These are phyloP conservation scores for Naganishia onofrii DNA, from an alignment of 768 basidiomycete species.

Conservation along the genomic window DNA sequence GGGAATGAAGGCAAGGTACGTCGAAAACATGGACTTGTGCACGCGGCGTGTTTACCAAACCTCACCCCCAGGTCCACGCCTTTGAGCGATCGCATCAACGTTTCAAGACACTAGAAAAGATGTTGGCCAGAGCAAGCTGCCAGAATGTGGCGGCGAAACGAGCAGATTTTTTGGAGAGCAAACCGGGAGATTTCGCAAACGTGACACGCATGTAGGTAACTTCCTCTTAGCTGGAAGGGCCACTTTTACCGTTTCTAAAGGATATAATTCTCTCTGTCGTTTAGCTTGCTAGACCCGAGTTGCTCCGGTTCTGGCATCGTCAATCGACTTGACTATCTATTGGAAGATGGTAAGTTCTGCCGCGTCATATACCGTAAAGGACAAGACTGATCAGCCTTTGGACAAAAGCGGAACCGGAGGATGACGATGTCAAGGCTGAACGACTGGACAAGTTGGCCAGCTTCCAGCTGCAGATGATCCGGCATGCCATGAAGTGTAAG, in stretches of 20 bases:
- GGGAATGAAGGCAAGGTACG: slow-evolving; percentile 72
- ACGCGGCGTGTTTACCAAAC: slow-evolving; percentile 44
- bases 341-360: slow-evolving; percentile 63
- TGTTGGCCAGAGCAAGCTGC: slow-evolving; percentile 82
- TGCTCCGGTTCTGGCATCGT: slow-evolving; percentile 94
- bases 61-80: slow-evolving; percentile 62
- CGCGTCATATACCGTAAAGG: neutral
- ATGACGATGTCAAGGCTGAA: slow-evolving; percentile 59
- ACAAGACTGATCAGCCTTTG: neutral
- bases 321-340: slow-evolving; percentile 78
- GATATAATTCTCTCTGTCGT: slow-evolving; percentile 5
- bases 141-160: slow-evolving; percentile 72
- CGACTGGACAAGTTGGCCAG: slow-evolving; percentile 77
- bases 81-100: slow-evolving; percentile 83
- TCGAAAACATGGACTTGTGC: neutral
- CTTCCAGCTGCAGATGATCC: slow-evolving; percentile 87
- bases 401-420: slow-evolving; percentile 58
- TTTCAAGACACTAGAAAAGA: slow-evolving; percentile 75
- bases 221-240: neutral
- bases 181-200: slow-evolving; percentile 65
- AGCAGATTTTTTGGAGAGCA: slow-evolving; percentile 76
- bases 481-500: slow-evolving; percentile 92
- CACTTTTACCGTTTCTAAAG: neutral
- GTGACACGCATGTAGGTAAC: slow-evolving; percentile 81
- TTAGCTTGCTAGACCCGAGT: slow-evolving; percentile 86